Percentiles rank a stretch among this genome's conserved stretches.
Conservation (phyloP, 2,329 filamentous ascomycete genomes). For the Colletotrichum paranaense region DNA sequence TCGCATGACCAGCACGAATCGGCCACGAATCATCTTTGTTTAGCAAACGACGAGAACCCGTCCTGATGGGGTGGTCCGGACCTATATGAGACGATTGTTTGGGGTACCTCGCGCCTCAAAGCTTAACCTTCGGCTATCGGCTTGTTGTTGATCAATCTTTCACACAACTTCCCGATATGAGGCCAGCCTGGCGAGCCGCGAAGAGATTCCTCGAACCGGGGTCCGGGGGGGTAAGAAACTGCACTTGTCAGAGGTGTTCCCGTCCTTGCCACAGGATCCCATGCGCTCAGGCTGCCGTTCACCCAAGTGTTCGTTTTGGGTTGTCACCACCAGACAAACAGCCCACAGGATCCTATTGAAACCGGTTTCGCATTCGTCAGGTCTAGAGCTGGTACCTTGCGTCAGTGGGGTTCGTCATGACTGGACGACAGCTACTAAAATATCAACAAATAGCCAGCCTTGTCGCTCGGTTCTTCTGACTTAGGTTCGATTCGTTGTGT, state of each 20-base stretch:
- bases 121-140: slow-evolving; percentile 29
- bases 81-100: neutral
- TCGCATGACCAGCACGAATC: slow-evolving; percentile 31
- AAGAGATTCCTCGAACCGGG: neutral
- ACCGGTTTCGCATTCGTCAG: slow-evolving; percentile 34
- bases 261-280: slow-evolving; percentile 21
- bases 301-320: slow-evolving; percentile 32
- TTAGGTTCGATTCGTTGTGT: slow-evolving; percentile 7
- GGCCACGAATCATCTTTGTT: neutral
- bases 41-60: slow-evolving; percentile 22
- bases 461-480: slow-evolving; percentile 16
- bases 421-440: slow-evolving; percentile 29
- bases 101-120: slow-evolving; percentile 14
- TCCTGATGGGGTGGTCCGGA: neutral
- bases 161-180: neutral
- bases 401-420: slow-evolving; percentile 24
- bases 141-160: slow-evolving; percentile 11
- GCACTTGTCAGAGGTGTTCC: slow-evolving; percentile 25
- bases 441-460: slow-evolving; percentile 31
- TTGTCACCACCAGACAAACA: slow-evolving; percentile 27
- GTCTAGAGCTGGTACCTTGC: slow-evolving; percentile 20
- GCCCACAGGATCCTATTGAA: slow-evolving; percentile 25
- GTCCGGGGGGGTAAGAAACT: slow-evolving; percentile 17
- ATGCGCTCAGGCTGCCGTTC: slow-evolving; percentile 32
- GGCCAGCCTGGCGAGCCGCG: neutral